Conservation (phyloP, 2,329 filamentous ascomycete genomes). For the Shiraia sp. region DNA sequence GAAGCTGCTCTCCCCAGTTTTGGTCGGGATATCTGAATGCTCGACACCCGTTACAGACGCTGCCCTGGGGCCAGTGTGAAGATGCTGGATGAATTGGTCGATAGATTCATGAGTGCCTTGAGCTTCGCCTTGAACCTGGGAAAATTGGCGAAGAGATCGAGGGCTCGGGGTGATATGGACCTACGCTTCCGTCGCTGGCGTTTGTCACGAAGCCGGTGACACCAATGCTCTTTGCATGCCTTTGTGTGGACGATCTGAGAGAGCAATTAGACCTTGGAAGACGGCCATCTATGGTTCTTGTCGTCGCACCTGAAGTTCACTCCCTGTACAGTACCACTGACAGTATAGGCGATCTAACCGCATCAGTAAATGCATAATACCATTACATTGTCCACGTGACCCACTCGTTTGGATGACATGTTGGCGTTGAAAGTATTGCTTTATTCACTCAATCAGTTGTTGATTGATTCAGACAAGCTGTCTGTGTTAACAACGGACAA, state of each 20-base stretch:
- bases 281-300: no score
- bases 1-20: slow-evolving; percentile 72
- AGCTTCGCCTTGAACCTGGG: slow-evolving; percentile 84
- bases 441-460: slow-evolving; percentile 23
- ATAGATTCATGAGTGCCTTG: slow-evolving; percentile 73
- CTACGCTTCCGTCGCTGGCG: slow-evolving; percentile 50
- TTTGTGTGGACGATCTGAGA: slow-evolving; percentile 44
- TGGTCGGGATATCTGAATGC: slow-evolving; percentile 65
- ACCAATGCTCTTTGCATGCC: slow-evolving; percentile 48
- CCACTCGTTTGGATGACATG: slow-evolving; percentile 42
- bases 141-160: slow-evolving; percentile 3
- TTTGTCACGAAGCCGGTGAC: slow-evolving; percentile 54
- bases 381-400: slow-evolving; percentile 7
- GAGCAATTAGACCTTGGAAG: no score
- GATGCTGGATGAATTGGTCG: slow-evolving; percentile 70
- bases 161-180: slow-evolving; percentile 4
- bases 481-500: background rate
- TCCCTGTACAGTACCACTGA: slow-evolving; percentile 53
- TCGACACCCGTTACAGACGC: slow-evolving; percentile 77
- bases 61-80: slow-evolving; percentile 73
- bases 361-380: slow-evolving; percentile 19
- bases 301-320: slow-evolving; percentile 52
- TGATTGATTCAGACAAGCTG: slow-evolving; percentile 19
- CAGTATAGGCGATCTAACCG: slow-evolving; percentile 52
- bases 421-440: slow-evolving; percentile 30